Evolutionary conservation across 2,329 filamentous ascomycete genomes (phyloP).

Genomic region (Penicillium sp.): DNA sequence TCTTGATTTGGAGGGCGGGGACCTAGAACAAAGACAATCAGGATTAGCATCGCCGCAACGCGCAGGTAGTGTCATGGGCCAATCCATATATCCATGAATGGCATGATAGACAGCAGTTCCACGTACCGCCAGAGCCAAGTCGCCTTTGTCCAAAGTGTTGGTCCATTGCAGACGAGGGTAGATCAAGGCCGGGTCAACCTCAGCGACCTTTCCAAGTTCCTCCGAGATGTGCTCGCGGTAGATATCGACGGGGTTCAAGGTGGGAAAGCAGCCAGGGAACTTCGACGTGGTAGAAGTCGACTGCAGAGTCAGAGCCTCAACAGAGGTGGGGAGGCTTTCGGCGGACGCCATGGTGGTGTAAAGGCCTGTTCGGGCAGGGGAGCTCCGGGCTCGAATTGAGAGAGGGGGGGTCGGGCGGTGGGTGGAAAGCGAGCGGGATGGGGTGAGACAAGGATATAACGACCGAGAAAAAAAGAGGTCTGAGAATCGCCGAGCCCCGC

Average conservation of each 20-base stretch:
- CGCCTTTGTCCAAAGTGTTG: constrained; percentile 52
- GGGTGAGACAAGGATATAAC: constrained; percentile 3
- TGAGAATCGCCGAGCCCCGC: constrained; percentile 45
- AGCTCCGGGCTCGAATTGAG: constrained; percentile 15
- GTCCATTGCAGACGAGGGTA: constrained; percentile 50
- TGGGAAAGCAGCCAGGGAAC: constrained; percentile 47
- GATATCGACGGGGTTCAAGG: constrained; percentile 52
- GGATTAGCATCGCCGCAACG: constrained; percentile 11
- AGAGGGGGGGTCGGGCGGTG: constrained; percentile 10
- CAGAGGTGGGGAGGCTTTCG: constrained; percentile 37
- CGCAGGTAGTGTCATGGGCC: neutral
- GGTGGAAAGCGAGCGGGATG: constrained; percentile 6
- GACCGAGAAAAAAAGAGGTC: constrained; percentile 32
- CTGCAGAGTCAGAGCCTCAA: constrained; percentile 46
- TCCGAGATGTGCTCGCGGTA: constrained; percentile 53
- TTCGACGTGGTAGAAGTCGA: constrained; percentile 44
- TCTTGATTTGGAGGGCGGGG: constrained; percentile 54
- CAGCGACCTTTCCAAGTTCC: constrained; percentile 41
- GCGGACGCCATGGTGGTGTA: constrained; percentile 40
- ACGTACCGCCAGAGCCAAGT: constrained; percentile 49
- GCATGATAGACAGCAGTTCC: neutral
- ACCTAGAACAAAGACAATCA: constrained; percentile 31
- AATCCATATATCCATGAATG: neutral
- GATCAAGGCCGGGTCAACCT: constrained; percentile 45
- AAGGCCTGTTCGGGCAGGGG: constrained; percentile 17